These are phyloP conservation scores for Amanita brunnescens DNA, from an alignment of 768 basidiomycete genomes.

Conservation along the genomic window DNA sequence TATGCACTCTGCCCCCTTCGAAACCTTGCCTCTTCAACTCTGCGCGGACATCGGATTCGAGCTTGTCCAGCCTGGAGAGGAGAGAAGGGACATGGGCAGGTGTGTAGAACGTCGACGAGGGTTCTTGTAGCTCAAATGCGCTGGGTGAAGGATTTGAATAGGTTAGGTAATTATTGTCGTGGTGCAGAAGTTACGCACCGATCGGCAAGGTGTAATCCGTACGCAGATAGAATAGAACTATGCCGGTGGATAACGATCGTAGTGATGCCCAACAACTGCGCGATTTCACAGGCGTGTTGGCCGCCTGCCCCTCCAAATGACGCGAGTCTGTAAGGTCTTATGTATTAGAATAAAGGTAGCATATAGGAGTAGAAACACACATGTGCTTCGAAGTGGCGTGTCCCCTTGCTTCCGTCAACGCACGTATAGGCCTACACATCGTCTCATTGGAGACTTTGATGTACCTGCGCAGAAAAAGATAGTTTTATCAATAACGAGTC, in stretches of 20 bases:
- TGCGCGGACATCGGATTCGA: constrained; percentile 49
- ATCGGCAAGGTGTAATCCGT: constrained; percentile 89
- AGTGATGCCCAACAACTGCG: constrained; percentile 75
- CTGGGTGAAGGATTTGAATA: constrained; percentile 26
- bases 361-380: constrained; percentile 19
- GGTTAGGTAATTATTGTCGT: neutral
- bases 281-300: constrained; percentile 92
- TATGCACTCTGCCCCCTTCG: constrained; percentile 53
- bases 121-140: constrained; percentile 84
- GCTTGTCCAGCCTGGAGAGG: constrained; percentile 56
- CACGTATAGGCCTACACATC: constrained; percentile 90
- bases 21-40: constrained; percentile 83
- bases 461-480: constrained; percentile 41
- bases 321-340: constrained; percentile 46
- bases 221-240: constrained; percentile 89
- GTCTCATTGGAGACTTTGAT: constrained; percentile 96
- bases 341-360: constrained; percentile 2
- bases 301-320: constrained; percentile 89
- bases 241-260: constrained; percentile 85
- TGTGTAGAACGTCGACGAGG: constrained; percentile 73
- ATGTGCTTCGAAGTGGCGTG: constrained; percentile 73
- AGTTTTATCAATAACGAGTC: neutral
- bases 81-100: constrained; percentile 46
- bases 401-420: constrained; percentile 84
- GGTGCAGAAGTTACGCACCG: constrained; percentile 23